These are phyloP conservation scores for Terana coerulea DNA, from an alignment of 768 basidiomycete genomes.

Conservation along the genomic window DNA sequence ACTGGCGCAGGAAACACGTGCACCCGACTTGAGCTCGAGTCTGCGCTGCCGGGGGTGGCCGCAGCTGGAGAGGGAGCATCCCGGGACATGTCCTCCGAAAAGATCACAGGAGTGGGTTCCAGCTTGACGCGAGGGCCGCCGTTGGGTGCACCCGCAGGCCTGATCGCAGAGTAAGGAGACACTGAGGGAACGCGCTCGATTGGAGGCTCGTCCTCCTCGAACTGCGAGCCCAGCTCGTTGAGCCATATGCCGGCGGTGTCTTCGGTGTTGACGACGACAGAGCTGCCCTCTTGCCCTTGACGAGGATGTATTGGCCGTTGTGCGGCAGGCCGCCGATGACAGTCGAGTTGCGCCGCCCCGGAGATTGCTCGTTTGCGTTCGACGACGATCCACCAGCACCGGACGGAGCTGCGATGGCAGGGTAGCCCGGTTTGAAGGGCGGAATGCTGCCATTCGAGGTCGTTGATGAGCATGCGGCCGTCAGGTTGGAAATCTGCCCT, in stretches of 20 bases:
- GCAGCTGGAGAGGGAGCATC: neutral
- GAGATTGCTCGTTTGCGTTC: neutral
- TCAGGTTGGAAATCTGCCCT: constrained; percentile 48
- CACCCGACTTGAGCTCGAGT: neutral
- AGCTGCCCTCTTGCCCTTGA: constrained; percentile 37
- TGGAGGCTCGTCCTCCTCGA: constrained; percentile 25
- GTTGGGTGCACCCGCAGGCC: constrained; percentile 1
- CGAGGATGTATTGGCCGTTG: constrained; percentile 36
- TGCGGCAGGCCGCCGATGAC: constrained; percentile 21
- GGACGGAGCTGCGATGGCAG: constrained; percentile 1
- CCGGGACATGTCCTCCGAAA: constrained; percentile 19
- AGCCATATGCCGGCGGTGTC: constrained; percentile 63
- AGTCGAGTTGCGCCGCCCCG: neutral
- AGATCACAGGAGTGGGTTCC: constrained; percentile 28
- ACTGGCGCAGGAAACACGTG: constrained; percentile 8
- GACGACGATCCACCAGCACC: constrained; percentile 7
- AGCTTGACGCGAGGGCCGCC: constrained; percentile 29
- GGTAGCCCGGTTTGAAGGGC: constrained; percentile 16
- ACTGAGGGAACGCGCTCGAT: constrained; percentile 12
- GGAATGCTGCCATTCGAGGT: constrained; percentile 18
- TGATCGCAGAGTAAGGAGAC: constrained; percentile 4
- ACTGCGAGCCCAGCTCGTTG: constrained; percentile 42
- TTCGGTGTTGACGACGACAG: constrained; percentile 50
- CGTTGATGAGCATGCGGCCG: constrained; percentile 24
- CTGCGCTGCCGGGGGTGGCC: constrained; percentile 8